Evolutionary conservation across 2,329 filamentous ascomycete species (phyloP), one percentile per base, ranked within the genome.

Genomic region (Kalaharituber pfeilii): DNA sequence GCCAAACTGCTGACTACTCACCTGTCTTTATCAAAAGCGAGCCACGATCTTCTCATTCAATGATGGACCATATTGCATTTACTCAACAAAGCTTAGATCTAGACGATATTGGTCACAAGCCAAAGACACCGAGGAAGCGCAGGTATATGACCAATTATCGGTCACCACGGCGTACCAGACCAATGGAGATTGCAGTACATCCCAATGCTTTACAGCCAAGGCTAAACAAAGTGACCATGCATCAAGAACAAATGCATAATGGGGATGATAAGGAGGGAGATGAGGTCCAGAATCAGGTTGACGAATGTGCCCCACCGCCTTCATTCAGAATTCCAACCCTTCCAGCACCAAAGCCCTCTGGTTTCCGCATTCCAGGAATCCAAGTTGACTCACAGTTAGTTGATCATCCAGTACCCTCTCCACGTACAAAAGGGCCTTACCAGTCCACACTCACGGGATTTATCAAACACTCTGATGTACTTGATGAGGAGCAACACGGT

Each of bases 71-170:
- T 42, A 56, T 58, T 47, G 33, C 59, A 15, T 60, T 58, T 26
- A 56, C 59, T 27, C 53, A 60, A 49, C 58, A 60, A 29, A 58
- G 57, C 50, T 52, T 61, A 18, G 59, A 61, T 52, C 36, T 61
- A 36, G 59, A 61, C 50, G 59, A 60, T 53, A 57, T 61, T 52
- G 57, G 58, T n/a, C 39, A 53, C 9, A 60, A 56, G 28, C 53
- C 58, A 49, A 53, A 55, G 9, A 58, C 59, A 2, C 58, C 58
- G 24, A 57, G 56, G 42, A 60, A 60, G 44, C 55, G 28, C 28
- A 55, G 51, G 39, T 56, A 29, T 28, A 42, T 42, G 42, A 6
- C 15, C 24, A 24, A 5, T 13, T 47, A 47, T 47, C 42, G 25
- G 25, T 22, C 18, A 25, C 18, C 3, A 24, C n/a, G n/a, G 42